Evolutionary conservation across 495 filamentous ascomycete genomes (phyloP).

Genomic region (Glonium stellatum): DNA sequence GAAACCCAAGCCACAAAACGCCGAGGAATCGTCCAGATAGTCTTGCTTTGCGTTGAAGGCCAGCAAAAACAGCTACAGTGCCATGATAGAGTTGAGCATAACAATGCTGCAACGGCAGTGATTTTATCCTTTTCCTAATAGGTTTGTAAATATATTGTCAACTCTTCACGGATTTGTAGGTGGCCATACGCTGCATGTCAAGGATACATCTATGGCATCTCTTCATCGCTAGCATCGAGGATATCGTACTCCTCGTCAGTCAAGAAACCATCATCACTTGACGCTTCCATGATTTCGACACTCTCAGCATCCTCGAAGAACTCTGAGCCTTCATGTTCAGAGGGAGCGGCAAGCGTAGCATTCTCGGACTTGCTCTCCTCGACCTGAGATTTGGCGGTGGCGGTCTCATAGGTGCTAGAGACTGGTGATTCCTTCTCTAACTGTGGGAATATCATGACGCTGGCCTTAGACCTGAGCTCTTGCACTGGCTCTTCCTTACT

Average conservation of each 20-base stretch:
- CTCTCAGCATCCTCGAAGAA: constrained; percentile 36
- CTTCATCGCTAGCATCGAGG: constrained; percentile 90
- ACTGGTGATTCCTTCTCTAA: constrained; percentile 89
- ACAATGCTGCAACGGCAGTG: neutral
- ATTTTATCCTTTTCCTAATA: neutral
- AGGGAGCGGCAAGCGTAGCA: constrained; percentile 9
- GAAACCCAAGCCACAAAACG: neutral
- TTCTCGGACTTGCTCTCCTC: constrained; percentile 12
- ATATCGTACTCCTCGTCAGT: constrained; percentile 98
- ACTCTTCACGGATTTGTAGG: neutral
- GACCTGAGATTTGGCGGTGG: constrained; percentile 24
- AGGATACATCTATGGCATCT: constrained; percentile 33
- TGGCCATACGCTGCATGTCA: neutral
- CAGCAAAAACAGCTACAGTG: neutral
- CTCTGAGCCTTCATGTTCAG: constrained; percentile 14
- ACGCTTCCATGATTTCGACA: constrained; percentile 38
- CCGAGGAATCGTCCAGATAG: neutral
- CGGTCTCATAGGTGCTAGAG: constrained; percentile 64
- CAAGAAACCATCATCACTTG: constrained; percentile 63
- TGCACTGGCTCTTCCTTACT: constrained; percentile 10
- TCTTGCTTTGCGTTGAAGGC: neutral
- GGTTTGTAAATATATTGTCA: neutral
- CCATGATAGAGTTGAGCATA: neutral
- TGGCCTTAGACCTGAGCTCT: constrained; percentile 30
- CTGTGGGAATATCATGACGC: constrained; percentile 94